These are phyloP conservation scores for Hymenoscyphus fructigenus DNA, from an alignment of 2,329 filamentous ascomycete genomes.

Conservation along the genomic window DNA sequence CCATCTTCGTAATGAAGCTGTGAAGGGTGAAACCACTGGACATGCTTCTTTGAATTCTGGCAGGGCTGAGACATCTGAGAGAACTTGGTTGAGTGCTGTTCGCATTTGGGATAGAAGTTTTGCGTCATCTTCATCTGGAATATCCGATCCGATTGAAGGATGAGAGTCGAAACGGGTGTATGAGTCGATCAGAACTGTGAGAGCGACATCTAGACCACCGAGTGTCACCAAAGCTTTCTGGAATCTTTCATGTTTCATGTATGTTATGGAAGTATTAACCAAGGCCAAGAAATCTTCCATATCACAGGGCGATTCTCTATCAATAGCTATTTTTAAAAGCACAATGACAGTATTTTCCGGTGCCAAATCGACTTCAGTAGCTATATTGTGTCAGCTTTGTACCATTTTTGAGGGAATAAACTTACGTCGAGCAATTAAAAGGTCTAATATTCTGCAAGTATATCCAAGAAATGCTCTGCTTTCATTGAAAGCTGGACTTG, in stretches of 20 bases:
- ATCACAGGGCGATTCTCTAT: slow-evolving; percentile 44
- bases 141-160: slow-evolving; percentile 24
- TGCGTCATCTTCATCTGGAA: slow-evolving; percentile 42
- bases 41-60: slow-evolving; percentile 46
- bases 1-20: slow-evolving; percentile 49
- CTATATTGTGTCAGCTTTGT: slow-evolving; percentile 21
- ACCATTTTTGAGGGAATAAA: slow-evolving; percentile 7
- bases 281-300: slow-evolving; percentile 55
- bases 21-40: slow-evolving; percentile 44
- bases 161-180: slow-evolving; percentile 44
- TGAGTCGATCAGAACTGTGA: slow-evolving; percentile 49
- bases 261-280: slow-evolving; percentile 52
- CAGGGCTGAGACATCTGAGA: slow-evolving; percentile 52
- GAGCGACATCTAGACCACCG: slow-evolving; percentile 41
- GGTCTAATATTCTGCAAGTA: slow-evolving; percentile 55
- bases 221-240: slow-evolving; percentile 48
- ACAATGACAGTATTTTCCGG: slow-evolving; percentile 48
- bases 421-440: slow-evolving; percentile 52
- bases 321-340: slow-evolving; percentile 51
- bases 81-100: slow-evolving; percentile 49
- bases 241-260: slow-evolving; percentile 53
- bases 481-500: slow-evolving; percentile 44
- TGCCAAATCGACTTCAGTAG: slow-evolving; percentile 32
- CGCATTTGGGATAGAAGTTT: slow-evolving; percentile 52
- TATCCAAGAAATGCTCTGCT: slow-evolving; percentile 48